Percentiles rank a stretch among this genome's conserved stretches.
These are phyloP conservation scores for Penicillium parvum DNA, from an alignment of 495 filamentous ascomycete genomes.

Conservation along the genomic window DNA sequence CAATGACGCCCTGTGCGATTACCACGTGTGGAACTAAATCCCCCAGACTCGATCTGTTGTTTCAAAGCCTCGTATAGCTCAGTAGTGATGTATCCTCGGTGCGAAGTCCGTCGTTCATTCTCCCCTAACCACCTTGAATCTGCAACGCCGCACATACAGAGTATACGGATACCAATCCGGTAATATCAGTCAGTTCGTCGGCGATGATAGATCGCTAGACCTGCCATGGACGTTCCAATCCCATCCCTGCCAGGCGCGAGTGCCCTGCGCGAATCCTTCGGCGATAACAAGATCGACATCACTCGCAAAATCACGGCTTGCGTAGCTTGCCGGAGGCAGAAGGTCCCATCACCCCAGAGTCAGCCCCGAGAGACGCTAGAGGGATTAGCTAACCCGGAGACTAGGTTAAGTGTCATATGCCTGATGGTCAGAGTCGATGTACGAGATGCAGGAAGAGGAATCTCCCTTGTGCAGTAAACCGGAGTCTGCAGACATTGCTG, in stretches of 20 bases:
- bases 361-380: neutral
- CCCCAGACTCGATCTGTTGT: too few species aligned
- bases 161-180: neutral
- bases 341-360: conserved; percentile 7
- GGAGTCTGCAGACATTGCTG: conserved; percentile 34
- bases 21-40: too few species aligned
- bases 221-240: conserved; percentile 13
- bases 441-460: conserved; percentile 28
- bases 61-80: too few species aligned
- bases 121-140: neutral
- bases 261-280: conserved; percentile 31
- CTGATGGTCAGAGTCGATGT: conserved; percentile 28
- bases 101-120: conserved; percentile 15
- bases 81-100: conserved; percentile 17
- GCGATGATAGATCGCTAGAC: too few species aligned
- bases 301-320: conserved; percentile 38
- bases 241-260: conserved; percentile 19
- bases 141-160: neutral
- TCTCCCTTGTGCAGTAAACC: conserved; percentile 24
- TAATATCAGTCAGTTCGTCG: neutral
- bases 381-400: neutral
- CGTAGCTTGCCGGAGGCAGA: conserved; percentile 38
- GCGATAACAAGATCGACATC: conserved; percentile 33
- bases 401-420: conserved; percentile 44
- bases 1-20: too few species aligned